Conservation (phyloP, 257 asterid species). For the Scutellaria minor region DNA sequence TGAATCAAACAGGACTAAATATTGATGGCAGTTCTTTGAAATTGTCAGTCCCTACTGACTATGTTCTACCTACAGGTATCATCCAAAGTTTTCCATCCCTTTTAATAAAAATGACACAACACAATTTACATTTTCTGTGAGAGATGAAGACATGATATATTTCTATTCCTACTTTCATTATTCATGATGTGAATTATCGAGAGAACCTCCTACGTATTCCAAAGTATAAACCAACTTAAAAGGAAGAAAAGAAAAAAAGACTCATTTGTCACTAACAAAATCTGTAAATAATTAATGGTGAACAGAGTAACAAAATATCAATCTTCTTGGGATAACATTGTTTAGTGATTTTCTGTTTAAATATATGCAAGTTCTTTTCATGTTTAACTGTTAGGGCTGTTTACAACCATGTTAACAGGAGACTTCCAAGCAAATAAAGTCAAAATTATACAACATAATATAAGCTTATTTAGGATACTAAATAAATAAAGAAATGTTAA, state of each 20-base stretch:
- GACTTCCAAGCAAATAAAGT: constrained; percentile 22
- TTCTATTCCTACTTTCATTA: background rate
- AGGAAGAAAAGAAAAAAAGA: background rate
- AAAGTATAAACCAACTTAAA: background rate
- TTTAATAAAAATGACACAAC: background rate
- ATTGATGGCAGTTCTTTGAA: background rate
- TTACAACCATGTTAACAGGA: constrained; percentile 21
- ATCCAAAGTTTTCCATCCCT: background rate
- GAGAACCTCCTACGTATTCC: background rate
- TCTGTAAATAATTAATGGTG: background rate
- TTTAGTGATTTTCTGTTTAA: background rate
- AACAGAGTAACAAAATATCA: background rate
- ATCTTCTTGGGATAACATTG: background rate
- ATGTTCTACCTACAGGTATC: background rate
- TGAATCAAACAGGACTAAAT: constrained; percentile 1
- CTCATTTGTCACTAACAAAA: background rate
- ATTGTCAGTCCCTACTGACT: background rate
- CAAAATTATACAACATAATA: constrained; percentile 28
- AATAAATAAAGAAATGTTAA: background rate
- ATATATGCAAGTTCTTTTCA: constrained; percentile 3
- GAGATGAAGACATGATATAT: background rate
- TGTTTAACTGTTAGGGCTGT: constrained; percentile 4
- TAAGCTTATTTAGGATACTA: background rate
- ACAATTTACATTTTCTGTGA: background rate
- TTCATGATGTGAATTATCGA: background rate